Evolutionary conservation across 192 early-diverging fungal genomes (phyloP).

Genomic region (Linnemannia hyalina): DNA sequence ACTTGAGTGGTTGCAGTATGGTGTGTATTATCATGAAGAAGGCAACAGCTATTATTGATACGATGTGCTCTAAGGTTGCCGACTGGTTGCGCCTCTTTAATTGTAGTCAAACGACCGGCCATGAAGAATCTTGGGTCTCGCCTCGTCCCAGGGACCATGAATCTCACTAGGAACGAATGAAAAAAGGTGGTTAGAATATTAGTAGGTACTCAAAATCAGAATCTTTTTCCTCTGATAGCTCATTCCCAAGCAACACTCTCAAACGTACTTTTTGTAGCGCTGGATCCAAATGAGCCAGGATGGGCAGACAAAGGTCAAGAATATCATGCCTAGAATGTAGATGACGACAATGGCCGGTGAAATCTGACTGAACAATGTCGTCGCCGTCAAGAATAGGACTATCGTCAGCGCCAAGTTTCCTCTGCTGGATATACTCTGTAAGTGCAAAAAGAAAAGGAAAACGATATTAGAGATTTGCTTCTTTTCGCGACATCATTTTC

Average conservation of each 20-base stretch:
- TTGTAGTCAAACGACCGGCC: slow-evolving; percentile 50
- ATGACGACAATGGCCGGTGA: slow-evolving; percentile 77
- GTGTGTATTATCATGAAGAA: too few species aligned
- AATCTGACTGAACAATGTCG: slow-evolving; percentile 76
- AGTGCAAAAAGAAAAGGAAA: neutral
- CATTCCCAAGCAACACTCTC: neutral
- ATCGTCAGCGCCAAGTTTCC: slow-evolving; percentile 70
- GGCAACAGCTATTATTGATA: neutral
- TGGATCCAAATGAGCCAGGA: slow-evolving; percentile 93
- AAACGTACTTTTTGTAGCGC: slow-evolving; percentile 91
- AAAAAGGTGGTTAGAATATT: slow-evolving; percentile 2
- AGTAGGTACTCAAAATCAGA: neutral
- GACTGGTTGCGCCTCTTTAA: neutral
- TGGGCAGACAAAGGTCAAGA: slow-evolving; percentile 90
- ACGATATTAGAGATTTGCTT: neutral
- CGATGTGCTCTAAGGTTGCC: neutral
- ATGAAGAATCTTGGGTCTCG: slow-evolving; percentile 78
- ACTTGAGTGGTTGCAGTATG: too few species aligned
- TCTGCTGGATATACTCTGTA: slow-evolving; percentile 49
- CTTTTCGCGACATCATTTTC: neutral
- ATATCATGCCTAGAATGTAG: slow-evolving; percentile 76
- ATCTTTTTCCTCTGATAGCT: neutral
- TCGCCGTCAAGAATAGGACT: slow-evolving; percentile 70
- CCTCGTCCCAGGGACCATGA: slow-evolving; percentile 98
- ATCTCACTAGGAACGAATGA: slow-evolving; percentile 76